Conservation (phyloP, 2,329 filamentous ascomycete species). For the Nigrograna mackinnonii region DNA sequence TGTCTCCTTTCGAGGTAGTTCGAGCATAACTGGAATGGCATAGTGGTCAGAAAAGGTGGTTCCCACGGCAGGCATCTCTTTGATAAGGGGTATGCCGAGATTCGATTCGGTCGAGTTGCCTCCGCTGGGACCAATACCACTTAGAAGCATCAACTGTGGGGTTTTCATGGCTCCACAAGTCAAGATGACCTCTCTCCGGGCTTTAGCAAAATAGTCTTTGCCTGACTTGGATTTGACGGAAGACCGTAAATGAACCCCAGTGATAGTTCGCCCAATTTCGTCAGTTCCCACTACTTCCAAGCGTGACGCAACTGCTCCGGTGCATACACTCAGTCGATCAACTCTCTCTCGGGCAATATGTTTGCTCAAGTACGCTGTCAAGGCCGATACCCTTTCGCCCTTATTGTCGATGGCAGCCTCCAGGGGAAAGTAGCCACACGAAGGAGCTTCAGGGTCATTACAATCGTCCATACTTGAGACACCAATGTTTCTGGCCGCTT, state of each 20-base stretch:
- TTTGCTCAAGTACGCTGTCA: slow-evolving; percentile 11
- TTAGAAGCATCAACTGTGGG: slow-evolving; percentile 15
- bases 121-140: slow-evolving; percentile 14
- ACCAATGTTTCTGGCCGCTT: slow-evolving; percentile 11
- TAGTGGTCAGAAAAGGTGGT: slow-evolving; percentile 16
- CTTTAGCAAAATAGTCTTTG: slow-evolving; percentile 14
- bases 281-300: slow-evolving; percentile 11
- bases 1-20: slow-evolving; percentile 12
- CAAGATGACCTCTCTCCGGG: slow-evolving; percentile 13
- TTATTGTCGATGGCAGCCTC: slow-evolving; percentile 14
- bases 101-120: slow-evolving; percentile 9
- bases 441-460: slow-evolving; percentile 10
- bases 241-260: slow-evolving; percentile 11
- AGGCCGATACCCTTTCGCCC: slow-evolving; percentile 13
- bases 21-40: slow-evolving; percentile 14
- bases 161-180: slow-evolving; percentile 14
- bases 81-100: slow-evolving; percentile 12
- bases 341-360: slow-evolving; percentile 10
- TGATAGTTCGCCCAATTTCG: slow-evolving; percentile 6
- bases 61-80: slow-evolving; percentile 15
- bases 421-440: slow-evolving; percentile 11
- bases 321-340: slow-evolving; percentile 10
- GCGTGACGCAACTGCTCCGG: slow-evolving; percentile 12
- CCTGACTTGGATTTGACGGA: slow-evolving; percentile 2
- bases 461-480: slow-evolving; percentile 8